These are phyloP conservation scores for Phytophthora crassamura DNA, from an alignment of 352 stramenopile species.

Conservation along the genomic window DNA sequence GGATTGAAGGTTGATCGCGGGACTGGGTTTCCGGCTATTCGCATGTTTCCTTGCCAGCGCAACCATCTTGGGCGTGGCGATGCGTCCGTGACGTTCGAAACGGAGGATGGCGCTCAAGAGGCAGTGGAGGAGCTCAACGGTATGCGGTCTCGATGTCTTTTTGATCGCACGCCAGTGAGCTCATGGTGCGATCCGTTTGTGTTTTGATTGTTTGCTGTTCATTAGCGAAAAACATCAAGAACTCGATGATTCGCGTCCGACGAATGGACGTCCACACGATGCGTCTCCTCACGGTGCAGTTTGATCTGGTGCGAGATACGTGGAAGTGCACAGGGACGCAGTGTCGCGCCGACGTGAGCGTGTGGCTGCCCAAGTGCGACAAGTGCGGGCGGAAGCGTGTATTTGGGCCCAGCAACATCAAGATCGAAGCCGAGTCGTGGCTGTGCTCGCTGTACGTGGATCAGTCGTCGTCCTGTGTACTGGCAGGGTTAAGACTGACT, in stretches of 20 bases:
- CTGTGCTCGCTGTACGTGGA: constrained; percentile 71
- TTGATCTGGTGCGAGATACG: constrained; percentile 47
- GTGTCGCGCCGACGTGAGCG: constrained; percentile 65
- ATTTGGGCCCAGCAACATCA: constrained; percentile 57
- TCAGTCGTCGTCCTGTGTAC: background rate
- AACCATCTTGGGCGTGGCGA: constrained; percentile 59
- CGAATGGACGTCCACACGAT: constrained; percentile 55
- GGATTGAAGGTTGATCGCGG: constrained; percentile 47
- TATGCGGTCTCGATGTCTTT: constrained; percentile 26
- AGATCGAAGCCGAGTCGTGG: constrained; percentile 57
- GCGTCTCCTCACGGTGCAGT: constrained; percentile 53
- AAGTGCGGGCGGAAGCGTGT: constrained; percentile 57
- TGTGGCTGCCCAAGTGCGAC: constrained; percentile 65
- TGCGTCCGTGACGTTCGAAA: constrained; percentile 55
- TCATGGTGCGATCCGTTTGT: background rate
- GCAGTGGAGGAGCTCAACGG: constrained; percentile 66
- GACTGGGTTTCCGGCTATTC: constrained; percentile 56
- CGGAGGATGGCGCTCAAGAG: constrained; percentile 40
- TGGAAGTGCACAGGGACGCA: constrained; percentile 56
- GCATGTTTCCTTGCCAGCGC: constrained; percentile 61
- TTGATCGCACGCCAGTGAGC: background rate
- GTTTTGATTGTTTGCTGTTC: background rate
- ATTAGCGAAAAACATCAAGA: constrained; percentile 65
- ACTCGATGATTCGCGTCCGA: constrained; percentile 58
- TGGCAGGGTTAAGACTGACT: background rate